Percentiles rank a stretch among this genome's conserved stretches.
phyloP scores from a whole-genome alignment of 129 eudicot genomes.

The Ambrosia artemisiifolia region DNA sequence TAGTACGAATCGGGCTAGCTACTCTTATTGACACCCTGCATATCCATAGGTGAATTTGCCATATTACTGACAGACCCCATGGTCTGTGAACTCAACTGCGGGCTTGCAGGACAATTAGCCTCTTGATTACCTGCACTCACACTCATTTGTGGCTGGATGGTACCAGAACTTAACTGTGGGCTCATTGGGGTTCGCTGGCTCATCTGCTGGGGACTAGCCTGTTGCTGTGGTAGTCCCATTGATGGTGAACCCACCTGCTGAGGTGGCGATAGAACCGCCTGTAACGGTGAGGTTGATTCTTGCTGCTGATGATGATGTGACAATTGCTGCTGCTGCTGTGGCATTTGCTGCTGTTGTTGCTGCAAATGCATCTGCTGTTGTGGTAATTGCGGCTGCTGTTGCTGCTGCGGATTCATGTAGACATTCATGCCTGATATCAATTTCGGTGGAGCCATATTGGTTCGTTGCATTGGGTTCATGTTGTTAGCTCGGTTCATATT shows the following conservation, averaged over 20 bases:
- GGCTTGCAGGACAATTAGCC: slow-evolving; percentile 75
- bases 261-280: slow-evolving; percentile 72
- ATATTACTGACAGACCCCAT: slow-evolving; percentile 86
- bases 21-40: slow-evolving; percentile 83
- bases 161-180: slow-evolving; percentile 91
- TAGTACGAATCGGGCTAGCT: slow-evolving; percentile 18
- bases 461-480: slow-evolving; percentile 68
- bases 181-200: slow-evolving; percentile 94
- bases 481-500: slow-evolving; percentile 47
- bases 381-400: slow-evolving; percentile 1
- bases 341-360: slow-evolving; percentile 36
- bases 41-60: slow-evolving; percentile 79
- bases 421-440: slow-evolving; percentile 59
- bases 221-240: slow-evolving; percentile 49
- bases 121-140: slow-evolving; percentile 68
- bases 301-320: slow-evolving; percentile 53
- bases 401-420: slow-evolving; percentile 57
- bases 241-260: slow-evolving; percentile 84
- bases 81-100: slow-evolving; percentile 93
- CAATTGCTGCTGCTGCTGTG: slow-evolving; percentile 27
- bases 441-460: slow-evolving; percentile 72
- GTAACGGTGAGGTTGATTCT: slow-evolving; percentile 63
- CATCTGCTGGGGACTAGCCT: slow-evolving; percentile 57
- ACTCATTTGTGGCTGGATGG: slow-evolving; percentile 60
- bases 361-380: slow-evolving; percentile 29